phyloP scores from a whole-genome alignment of 345 rosid genomes.

The Eucalyptus marginata region DNA sequence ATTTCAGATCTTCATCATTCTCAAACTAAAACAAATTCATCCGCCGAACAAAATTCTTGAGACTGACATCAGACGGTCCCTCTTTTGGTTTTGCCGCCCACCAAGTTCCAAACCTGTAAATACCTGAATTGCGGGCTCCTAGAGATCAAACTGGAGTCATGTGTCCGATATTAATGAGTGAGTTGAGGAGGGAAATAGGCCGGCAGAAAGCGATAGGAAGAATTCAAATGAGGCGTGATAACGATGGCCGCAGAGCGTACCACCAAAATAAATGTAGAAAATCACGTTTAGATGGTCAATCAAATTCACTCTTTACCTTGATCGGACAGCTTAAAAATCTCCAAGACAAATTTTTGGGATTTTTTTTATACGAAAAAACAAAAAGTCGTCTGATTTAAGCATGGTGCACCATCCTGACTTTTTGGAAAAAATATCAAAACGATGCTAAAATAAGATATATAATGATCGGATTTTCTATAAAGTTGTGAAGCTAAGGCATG shows the following conservation, averaged over 20 bases:
- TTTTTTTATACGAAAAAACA: neutral
- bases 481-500: neutral
- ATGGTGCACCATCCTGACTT: neutral
- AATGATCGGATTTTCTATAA: neutral
- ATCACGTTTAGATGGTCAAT: neutral
- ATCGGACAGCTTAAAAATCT: neutral
- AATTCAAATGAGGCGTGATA: neutral
- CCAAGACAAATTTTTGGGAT: neutral
- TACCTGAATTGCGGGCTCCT: neutral
- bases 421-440: neutral
- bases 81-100: neutral
- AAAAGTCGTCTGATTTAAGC: neutral
- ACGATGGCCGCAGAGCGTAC: neutral
- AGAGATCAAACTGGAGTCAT: neutral
- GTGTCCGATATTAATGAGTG: neutral
- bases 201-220: neutral
- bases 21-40: neutral
- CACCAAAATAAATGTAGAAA: neutral
- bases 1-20: neutral
- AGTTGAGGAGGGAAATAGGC: neutral
- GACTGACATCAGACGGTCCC: neutral
- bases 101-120: neutral
- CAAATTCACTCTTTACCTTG: neutral
- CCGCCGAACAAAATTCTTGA: neutral
- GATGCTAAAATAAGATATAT: neutral